Evolutionary conservation across 352 stramenopile genomes (phyloP).

Genomic region (Phytophthora melonis): DNA sequence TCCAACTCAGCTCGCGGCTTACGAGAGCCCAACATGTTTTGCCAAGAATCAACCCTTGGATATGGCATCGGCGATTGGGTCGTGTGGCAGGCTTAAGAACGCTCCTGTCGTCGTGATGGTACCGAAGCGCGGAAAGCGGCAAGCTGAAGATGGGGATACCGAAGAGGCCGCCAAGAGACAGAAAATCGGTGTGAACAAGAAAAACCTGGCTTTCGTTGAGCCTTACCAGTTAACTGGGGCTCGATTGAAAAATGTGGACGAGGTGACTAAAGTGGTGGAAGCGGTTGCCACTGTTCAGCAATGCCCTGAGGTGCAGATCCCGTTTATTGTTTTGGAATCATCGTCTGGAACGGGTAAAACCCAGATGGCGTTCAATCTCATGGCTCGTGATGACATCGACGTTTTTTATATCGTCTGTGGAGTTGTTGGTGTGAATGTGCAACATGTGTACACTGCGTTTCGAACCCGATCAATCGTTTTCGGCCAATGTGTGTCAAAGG

Average conservation of each 20-base stretch:
- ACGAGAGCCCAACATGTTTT: too few relatives aligned
- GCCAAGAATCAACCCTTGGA: too few relatives aligned
- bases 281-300: not conserved
- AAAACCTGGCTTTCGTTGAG: not conserved
- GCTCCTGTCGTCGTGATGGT: too few relatives aligned
- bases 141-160: too few relatives aligned
- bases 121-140: too few relatives aligned
- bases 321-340: constrained; percentile 14
- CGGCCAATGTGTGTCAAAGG: not conserved
- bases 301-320: not conserved
- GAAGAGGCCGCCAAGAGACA: too few relatives aligned
- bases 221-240: not conserved
- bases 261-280: not conserved
- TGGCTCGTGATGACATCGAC: constrained; percentile 8
- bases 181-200: too few relatives aligned
- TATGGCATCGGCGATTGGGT: too few relatives aligned
- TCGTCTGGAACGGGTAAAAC: constrained; percentile 18
- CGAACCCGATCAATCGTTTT: not conserved
- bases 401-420: constrained; percentile 14
- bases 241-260: not conserved
- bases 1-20: too few relatives aligned
- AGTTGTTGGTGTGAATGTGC: not conserved
- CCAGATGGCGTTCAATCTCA: constrained; percentile 22
- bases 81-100: too few relatives aligned
- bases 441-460: not conserved